phyloP scores from a whole-genome alignment of 305 asterid species.

The Fraxinus ornus region DNA sequence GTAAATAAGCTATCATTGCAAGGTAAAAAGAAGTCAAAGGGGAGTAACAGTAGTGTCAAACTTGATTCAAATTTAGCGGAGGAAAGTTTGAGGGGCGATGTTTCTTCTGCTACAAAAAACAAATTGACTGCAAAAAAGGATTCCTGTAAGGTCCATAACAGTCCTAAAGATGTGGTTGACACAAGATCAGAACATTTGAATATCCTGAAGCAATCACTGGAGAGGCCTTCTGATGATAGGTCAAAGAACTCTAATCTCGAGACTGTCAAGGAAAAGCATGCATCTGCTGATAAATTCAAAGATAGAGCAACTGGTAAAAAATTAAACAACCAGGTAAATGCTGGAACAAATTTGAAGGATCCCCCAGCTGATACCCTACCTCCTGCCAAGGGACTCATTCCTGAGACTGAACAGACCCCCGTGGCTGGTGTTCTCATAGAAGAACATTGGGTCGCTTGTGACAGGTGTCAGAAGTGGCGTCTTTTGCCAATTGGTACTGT shows the following conservation, averaged over 20 bases:
- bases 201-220: constrained; percentile 31
- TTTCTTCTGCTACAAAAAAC: constrained; percentile 36
- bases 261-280: constrained; percentile 36
- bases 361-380: constrained; percentile 42
- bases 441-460: constrained; percentile 86
- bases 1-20: constrained; percentile 34
- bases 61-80: constrained; percentile 30
- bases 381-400: constrained; percentile 31
- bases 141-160: constrained; percentile 30
- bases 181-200: constrained; percentile 35
- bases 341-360: constrained; percentile 33
- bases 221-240: constrained; percentile 40
- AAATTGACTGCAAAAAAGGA: constrained; percentile 48
- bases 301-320: constrained; percentile 37
- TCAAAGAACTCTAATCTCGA: constrained; percentile 45
- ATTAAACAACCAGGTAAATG: constrained; percentile 33
- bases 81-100: constrained; percentile 36
- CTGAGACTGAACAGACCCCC: constrained; percentile 40
- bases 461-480: constrained; percentile 75
- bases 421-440: constrained; percentile 46
- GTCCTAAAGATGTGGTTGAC: constrained; percentile 33
- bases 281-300: constrained; percentile 42
- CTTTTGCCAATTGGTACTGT: constrained; percentile 66
- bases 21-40: constrained; percentile 49
- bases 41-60: constrained; percentile 45